These are phyloP conservation scores for Pulicaria dysenterica DNA, from an alignment of 129 eudicot species.

Conservation along the genomic window DNA sequence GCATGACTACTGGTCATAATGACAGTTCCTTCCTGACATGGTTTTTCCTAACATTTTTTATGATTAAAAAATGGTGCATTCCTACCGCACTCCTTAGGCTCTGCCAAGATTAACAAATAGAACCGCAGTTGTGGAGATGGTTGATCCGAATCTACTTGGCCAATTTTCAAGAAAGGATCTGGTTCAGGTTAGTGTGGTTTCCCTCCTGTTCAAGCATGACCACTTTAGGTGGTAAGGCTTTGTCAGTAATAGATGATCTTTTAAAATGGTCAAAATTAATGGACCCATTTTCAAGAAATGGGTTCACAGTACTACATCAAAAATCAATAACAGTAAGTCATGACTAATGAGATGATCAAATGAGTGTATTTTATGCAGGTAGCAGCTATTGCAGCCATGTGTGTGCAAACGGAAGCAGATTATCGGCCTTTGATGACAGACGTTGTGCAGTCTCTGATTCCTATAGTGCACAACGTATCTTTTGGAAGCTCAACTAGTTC, in stretches of 20 bases:
- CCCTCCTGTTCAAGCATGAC: background rate
- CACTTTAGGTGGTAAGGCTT: background rate
- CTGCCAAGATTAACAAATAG: constrained; percentile 88
- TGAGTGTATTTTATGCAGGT: constrained; percentile 40
- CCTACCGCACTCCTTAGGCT: constrained; percentile 51
- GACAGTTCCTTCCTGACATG: too few relatives aligned
- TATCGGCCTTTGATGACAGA: constrained; percentile 94
- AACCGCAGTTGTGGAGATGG: constrained; percentile 76
- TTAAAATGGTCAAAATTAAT: background rate
- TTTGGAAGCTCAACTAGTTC: constrained; percentile 46
- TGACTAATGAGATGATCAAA: background rate
- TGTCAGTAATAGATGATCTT: background rate
- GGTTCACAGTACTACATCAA: too few relatives aligned
- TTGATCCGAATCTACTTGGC: constrained; percentile 71
- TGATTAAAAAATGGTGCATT: background rate
- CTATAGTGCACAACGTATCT: constrained; percentile 65
- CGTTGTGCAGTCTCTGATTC: constrained; percentile 85
- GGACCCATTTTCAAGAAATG: too few relatives aligned
- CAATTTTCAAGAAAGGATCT: constrained; percentile 72
- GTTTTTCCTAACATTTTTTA: background rate
- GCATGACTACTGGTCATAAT: background rate
- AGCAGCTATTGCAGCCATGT: constrained; percentile 94
- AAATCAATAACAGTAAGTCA: too few relatives aligned
- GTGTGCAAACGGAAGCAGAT: constrained; percentile 95
- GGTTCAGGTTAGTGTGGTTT: constrained; percentile 61